Percentiles rank a stretch among this genome's conserved stretches.
Evolutionary conservation across 257 asterid species (phyloP).

Genomic region (Scutellaria baicalensis): DNA sequence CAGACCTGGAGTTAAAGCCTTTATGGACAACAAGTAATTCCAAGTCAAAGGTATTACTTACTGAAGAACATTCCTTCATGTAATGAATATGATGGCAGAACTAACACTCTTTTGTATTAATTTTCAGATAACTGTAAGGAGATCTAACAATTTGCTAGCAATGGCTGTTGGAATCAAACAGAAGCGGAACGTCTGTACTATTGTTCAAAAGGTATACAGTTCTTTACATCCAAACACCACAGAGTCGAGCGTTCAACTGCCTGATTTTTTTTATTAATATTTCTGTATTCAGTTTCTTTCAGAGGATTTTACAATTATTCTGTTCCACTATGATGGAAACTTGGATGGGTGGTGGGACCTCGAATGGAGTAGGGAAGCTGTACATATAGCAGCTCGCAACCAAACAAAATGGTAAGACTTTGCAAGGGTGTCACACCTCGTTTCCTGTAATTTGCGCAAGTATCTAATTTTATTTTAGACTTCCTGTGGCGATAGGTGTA

Average conservation of each 20-base stretch:
- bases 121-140: conserved; percentile 34
- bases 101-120: not conserved
- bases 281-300: conserved; percentile 77
- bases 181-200: conserved; percentile 62
- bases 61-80: not conserved
- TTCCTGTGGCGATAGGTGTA: not conserved
- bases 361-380: conserved; percentile 79
- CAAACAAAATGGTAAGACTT: conserved; percentile 86
- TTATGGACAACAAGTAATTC: conserved; percentile 66
- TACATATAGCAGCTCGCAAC: conserved; percentile 82
- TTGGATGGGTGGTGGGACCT: conserved; percentile 88
- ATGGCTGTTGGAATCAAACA: conserved; percentile 93
- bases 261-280: not conserved
- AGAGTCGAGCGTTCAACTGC: not conserved
- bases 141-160: conserved; percentile 64
- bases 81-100: not conserved
- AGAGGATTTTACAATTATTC: conserved; percentile 73
- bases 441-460: not conserved
- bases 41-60: conserved; percentile 48
- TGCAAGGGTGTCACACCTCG: not conserved
- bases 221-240: not conserved
- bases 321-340: conserved; percentile 92
- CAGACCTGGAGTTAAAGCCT: conserved; percentile 95
- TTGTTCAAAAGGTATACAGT: conserved; percentile 60
- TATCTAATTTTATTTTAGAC: not conserved